Evolutionary conservation across 1,284 basidiomycete genomes (phyloP).

Genomic region (Somion occarium): DNA sequence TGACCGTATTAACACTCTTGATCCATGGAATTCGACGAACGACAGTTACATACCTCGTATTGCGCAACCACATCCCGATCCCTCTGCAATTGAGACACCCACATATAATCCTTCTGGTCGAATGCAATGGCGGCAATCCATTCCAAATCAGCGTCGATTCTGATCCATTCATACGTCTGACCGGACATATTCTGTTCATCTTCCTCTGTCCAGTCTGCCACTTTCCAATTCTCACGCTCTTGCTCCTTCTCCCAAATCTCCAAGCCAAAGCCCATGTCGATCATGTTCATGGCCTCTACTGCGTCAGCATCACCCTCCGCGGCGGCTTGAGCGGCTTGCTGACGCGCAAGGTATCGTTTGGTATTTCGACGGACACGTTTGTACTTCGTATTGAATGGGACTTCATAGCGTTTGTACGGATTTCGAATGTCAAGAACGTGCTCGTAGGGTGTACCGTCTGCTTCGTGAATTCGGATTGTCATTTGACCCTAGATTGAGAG

Average conservation of each 20-base stretch:
- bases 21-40: not conserved
- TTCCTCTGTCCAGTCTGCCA: slow-evolving; percentile 97
- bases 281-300: slow-evolving; percentile 89
- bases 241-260: slow-evolving; percentile 95
- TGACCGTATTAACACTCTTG: slow-evolving; percentile 5
- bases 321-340: slow-evolving; percentile 89
- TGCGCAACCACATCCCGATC: slow-evolving; percentile 99
- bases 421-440: slow-evolving; percentile 93
- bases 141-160: slow-evolving; percentile 98
- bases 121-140: slow-evolving; percentile 94
- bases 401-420: slow-evolving; percentile 87
- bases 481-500: slow-evolving; percentile 76
- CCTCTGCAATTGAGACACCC: slow-evolving; percentile 94
- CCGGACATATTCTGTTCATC: slow-evolving; percentile 92
- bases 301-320: slow-evolving; percentile 89
- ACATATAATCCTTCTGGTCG: slow-evolving; percentile 98
- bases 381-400: slow-evolving; percentile 99
- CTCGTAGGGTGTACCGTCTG: slow-evolving; percentile 98
- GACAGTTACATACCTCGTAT: slow-evolving; percentile 84
- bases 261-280: slow-evolving; percentile 94
- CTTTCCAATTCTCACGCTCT: slow-evolving; percentile 92
- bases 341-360: slow-evolving; percentile 90
- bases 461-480: slow-evolving; percentile 98
- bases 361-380: slow-evolving; percentile 94
- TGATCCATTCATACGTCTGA: slow-evolving; percentile 98